Conservation (phyloP, 1,284 basidiomycete genomes). For the Farysia itapuensis region DNA sequence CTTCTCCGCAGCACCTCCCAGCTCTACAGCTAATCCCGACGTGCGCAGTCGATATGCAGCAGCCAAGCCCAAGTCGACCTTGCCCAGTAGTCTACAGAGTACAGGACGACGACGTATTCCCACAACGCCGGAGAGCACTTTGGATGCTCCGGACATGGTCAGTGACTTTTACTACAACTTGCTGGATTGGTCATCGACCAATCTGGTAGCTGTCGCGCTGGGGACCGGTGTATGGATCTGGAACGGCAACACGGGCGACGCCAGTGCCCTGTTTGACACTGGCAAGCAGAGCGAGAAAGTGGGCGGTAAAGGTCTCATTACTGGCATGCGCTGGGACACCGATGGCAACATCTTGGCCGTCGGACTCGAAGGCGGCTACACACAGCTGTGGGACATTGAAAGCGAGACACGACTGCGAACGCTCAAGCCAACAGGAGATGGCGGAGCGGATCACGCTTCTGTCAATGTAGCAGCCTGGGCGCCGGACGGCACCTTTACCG, state of each 20-base stretch:
- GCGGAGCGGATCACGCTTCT: constrained; percentile 48
- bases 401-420: constrained; percentile 77
- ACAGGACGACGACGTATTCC: constrained; percentile 73
- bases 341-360: constrained; percentile 86
- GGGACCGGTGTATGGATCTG: constrained; percentile 64
- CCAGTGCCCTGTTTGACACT: constrained; percentile 67
- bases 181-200: constrained; percentile 82
- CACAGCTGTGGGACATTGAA: constrained; percentile 95
- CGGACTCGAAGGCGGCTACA: constrained; percentile 79
- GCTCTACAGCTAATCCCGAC: constrained; percentile 57
- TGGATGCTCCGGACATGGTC: constrained; percentile 91
- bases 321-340: constrained; percentile 79
- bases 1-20: constrained; percentile 61
- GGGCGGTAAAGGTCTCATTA: constrained; percentile 65
- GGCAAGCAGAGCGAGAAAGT: constrained; percentile 50
- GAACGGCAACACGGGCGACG: constrained; percentile 85
- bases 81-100: constrained; percentile 51
- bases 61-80: constrained; percentile 44
- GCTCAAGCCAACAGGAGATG: constrained; percentile 50
- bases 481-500: constrained; percentile 50
- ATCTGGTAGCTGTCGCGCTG: constrained; percentile 64
- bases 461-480: constrained; percentile 54
- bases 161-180: constrained; percentile 98
- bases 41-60: constrained; percentile 50
- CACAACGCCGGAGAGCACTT: constrained; percentile 80